phyloP scores from a whole-genome alignment of 1,139 yeast genomes.

The Wickerhamomyces sp. region DNA sequence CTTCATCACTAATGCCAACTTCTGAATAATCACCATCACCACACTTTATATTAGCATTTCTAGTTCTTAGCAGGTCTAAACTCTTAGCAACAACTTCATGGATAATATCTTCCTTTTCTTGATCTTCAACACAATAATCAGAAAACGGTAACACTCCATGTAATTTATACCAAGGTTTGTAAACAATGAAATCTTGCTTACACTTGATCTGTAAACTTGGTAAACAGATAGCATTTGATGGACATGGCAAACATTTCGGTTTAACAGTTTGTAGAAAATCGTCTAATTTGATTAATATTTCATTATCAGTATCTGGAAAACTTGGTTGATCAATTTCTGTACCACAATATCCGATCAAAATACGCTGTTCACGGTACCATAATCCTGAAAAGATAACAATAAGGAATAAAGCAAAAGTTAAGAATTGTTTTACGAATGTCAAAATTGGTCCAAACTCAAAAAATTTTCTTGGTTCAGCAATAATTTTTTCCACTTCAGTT shows the following conservation, averaged over 20 bases:
- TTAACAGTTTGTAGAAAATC: constrained; percentile 27
- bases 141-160: constrained; percentile 56
- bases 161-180: constrained; percentile 52
- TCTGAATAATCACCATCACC: constrained; percentile 47
- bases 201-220: constrained; percentile 58
- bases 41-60: constrained; percentile 67
- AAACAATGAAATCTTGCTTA: constrained; percentile 59
- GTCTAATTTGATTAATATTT: constrained; percentile 13
- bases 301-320: constrained; percentile 21
- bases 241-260: constrained; percentile 76
- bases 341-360: constrained; percentile 66
- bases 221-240: constrained; percentile 74
- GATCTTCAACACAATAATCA: constrained; percentile 72
- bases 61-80: constrained; percentile 59
- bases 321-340: constrained; percentile 40
- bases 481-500: background rate
- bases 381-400: constrained; percentile 33
- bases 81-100: constrained; percentile 66
- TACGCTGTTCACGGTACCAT: constrained; percentile 62
- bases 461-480: constrained; percentile 2
- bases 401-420: constrained; percentile 14
- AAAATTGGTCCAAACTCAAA: constrained; percentile 14
- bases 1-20: constrained; percentile 50
- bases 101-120: constrained; percentile 64
- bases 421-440: constrained; percentile 16